Evolutionary conservation across 345 rosid genomes (phyloP).

Genomic region (Eucalyptus grandis): DNA sequence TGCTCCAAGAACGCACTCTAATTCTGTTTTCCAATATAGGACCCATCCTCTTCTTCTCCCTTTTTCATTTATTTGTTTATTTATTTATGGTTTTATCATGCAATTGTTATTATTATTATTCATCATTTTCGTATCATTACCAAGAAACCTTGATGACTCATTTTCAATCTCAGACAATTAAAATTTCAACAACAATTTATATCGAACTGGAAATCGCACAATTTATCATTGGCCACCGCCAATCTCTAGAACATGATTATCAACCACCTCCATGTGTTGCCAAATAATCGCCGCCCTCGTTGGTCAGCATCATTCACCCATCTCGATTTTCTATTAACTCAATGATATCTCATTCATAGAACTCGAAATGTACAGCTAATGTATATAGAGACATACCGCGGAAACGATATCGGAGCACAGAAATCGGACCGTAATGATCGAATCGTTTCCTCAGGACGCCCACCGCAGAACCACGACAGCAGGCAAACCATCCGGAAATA

Average conservation of each 20-base stretch:
- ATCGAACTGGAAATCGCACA: neutral
- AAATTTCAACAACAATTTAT: neutral
- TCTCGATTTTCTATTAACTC: neutral
- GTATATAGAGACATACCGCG: neutral
- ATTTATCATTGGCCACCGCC: neutral
- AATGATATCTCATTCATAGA: neutral
- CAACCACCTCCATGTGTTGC: neutral
- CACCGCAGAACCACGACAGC: neutral
- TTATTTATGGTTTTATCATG: too few relatives aligned
- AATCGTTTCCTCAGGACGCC: neutral
- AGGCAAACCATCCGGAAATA: neutral
- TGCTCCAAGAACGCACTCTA: neutral
- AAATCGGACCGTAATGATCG: neutral
- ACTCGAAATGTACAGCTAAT: neutral
- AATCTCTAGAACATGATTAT: neutral
- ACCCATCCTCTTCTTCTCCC: neutral
- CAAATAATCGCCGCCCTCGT: neutral
- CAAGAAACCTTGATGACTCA: neutral
- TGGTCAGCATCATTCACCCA: neutral
- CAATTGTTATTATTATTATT: too few relatives aligned
- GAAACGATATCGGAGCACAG: neutral
- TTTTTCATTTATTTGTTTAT: too few relatives aligned
- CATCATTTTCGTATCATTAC: rapidly evolving
- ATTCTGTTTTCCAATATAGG: neutral
- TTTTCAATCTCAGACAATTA: neutral